phyloP scores from a whole-genome alignment of 2,329 filamentous ascomycete genomes.

The Sporothrix protearum region DNA sequence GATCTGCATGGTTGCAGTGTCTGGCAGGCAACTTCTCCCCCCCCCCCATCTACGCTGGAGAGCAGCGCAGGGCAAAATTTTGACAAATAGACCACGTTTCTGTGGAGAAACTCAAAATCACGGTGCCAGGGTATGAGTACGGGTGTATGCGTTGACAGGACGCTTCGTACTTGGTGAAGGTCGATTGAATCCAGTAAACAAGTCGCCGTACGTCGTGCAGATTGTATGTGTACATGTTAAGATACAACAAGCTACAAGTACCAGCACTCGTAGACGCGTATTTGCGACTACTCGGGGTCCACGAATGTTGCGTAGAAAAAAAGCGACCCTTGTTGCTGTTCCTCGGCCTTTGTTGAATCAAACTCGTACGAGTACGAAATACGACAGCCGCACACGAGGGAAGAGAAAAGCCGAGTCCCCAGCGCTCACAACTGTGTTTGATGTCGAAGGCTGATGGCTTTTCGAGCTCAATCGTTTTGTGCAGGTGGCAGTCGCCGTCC shows the following conservation, averaged over 20 bases:
- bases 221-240: not conserved
- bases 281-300: not conserved
- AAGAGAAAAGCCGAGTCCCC: not conserved
- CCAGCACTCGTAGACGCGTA: not conserved
- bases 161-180: too few species aligned
- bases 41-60: too few species aligned
- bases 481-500: not conserved
- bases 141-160: not conserved
- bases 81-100: too few species aligned
- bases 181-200: not conserved
- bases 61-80: too few species aligned
- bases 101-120: too few species aligned
- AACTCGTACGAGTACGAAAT: not conserved
- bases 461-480: not conserved
- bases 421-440: not conserved
- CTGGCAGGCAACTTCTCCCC: too few species aligned
- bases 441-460: not conserved
- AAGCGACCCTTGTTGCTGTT: not conserved
- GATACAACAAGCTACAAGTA: not conserved
- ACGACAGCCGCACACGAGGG: not conserved
- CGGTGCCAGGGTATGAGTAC: too few species aligned
- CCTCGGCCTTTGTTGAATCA: not conserved
- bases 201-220: not conserved
- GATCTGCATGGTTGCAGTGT: not conserved
- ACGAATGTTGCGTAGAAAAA: slow-evolving; percentile 10